Conservation (phyloP, 331 rosid genomes). For the Malus hybrid region DNA sequence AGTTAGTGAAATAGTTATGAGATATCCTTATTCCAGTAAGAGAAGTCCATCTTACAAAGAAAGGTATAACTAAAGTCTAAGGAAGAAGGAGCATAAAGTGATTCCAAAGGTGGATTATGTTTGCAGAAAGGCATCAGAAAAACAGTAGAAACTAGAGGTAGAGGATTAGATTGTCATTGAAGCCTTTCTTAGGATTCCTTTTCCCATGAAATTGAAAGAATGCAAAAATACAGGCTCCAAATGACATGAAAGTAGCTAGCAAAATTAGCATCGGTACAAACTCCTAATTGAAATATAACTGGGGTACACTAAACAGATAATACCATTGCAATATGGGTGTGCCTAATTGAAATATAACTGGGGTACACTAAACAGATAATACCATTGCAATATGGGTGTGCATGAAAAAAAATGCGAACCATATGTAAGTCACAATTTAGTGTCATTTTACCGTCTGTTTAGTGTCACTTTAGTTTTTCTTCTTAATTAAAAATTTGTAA, state of each 20-base stretch:
- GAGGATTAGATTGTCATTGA: slow-evolving; percentile 29
- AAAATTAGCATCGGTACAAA: background rate
- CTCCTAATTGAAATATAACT: background rate
- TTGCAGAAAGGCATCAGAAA: slow-evolving; percentile 49
- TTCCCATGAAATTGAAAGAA: slow-evolving; percentile 15
- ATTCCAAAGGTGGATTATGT: slow-evolving; percentile 36
- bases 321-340: no score
- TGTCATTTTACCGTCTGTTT: no score
- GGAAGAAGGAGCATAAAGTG: slow-evolving; percentile 39
- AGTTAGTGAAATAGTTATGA: background rate
- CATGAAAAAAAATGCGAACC: no score
- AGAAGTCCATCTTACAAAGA: slow-evolving; percentile 46
- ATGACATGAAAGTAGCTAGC: background rate
- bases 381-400: no score
- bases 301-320: background rate
- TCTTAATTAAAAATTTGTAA: no score
- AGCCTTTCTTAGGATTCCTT: background rate
- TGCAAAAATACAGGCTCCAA: slow-evolving; percentile 14
- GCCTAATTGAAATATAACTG: no score
- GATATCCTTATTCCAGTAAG: background rate
- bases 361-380: background rate
- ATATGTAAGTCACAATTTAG: background rate
- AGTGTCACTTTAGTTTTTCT: no score
- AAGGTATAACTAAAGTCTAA: slow-evolving; percentile 38
- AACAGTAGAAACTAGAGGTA: background rate